phyloP scores from a whole-genome alignment of 768 basidiomycete genomes.

The Leucocoprinus sp. region DNA sequence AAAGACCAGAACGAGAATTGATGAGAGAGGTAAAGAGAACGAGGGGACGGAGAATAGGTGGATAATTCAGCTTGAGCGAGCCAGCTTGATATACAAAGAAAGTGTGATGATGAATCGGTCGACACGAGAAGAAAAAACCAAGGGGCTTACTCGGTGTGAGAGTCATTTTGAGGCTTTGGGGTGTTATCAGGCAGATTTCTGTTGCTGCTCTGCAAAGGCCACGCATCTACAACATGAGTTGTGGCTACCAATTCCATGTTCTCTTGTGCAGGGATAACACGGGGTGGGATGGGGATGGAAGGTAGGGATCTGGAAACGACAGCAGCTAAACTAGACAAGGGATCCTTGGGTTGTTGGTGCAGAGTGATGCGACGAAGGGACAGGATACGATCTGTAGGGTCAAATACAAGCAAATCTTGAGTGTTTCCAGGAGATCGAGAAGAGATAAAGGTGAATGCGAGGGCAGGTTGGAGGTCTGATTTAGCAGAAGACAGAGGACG shows the following conservation, averaged over 20 bases:
- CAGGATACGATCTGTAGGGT: slow-evolving; percentile 47
- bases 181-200: slow-evolving; percentile 23
- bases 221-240: slow-evolving; percentile 49
- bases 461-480: slow-evolving; percentile 11
- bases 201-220: slow-evolving; percentile 49
- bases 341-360: slow-evolving; percentile 27
- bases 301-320: slow-evolving; percentile 59
- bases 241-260: slow-evolving; percentile 28
- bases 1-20: slow-evolving; percentile 78
- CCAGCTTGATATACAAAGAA: too few species aligned
- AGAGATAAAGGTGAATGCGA: slow-evolving; percentile 31
- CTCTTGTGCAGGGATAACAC: background rate
- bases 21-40: slow-evolving; percentile 74
- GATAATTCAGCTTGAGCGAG: slow-evolving; percentile 80
- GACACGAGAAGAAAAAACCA: too few species aligned
- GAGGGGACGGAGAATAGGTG: slow-evolving; percentile 59
- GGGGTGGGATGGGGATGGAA: slow-evolving; percentile 27
- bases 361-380: slow-evolving; percentile 46
- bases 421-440: slow-evolving; percentile 34
- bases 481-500: slow-evolving; percentile 14
- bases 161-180: too few species aligned
- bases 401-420: slow-evolving; percentile 65
- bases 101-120: too few species aligned
- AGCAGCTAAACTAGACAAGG: slow-evolving; percentile 18
- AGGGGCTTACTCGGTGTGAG: too few species aligned